A percentile compares a stretch with the other conserved stretches of the same genome.
Evolutionary conservation across 768 basidiomycete genomes (phyloP).

Genomic region (Hebeloma cylindrosporum): DNA sequence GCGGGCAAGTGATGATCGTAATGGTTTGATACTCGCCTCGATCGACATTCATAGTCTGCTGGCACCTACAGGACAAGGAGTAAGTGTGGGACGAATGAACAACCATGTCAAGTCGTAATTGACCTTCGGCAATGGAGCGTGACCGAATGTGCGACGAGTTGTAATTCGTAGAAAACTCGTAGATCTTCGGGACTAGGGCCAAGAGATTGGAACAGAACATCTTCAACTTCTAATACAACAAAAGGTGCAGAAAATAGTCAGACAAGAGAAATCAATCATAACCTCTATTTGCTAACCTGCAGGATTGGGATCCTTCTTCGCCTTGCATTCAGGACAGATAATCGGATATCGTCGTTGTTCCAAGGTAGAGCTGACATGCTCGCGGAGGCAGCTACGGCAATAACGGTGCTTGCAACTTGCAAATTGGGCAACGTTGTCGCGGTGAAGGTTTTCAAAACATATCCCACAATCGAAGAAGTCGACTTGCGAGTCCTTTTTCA

Average conservation of each 20-base stretch:
- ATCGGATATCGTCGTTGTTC: constrained; percentile 55
- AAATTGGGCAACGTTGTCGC: constrained; percentile 25
- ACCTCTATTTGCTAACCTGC: not conserved
- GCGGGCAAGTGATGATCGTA: constrained; percentile 48
- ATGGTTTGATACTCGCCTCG: constrained; percentile 42
- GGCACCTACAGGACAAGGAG: constrained; percentile 39
- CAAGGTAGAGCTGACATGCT: constrained; percentile 42
- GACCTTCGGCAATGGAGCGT: constrained; percentile 48
- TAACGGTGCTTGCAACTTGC: constrained; percentile 46
- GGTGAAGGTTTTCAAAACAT: constrained; percentile 48
- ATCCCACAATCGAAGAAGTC: constrained; percentile 51
- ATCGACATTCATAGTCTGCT: constrained; percentile 50
- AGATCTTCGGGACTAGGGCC: constrained; percentile 40
- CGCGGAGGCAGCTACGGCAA: constrained; percentile 52
- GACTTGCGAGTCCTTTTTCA: constrained; percentile 4
- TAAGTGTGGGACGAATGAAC: not conserved
- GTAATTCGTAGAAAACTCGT: constrained; percentile 16
- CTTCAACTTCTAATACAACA: constrained; percentile 16
- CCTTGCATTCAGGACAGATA: constrained; percentile 54
- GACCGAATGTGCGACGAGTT: constrained; percentile 38
- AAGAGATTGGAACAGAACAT: constrained; percentile 8
- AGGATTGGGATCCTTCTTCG: constrained; percentile 16
- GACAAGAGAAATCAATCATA: too few species aligned
- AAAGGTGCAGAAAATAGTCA: too few species aligned
- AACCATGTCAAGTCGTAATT: constrained; percentile 6